Conservation (phyloP, 768 basidiomycete species). For the Tricholoma flavovirens region DNA sequence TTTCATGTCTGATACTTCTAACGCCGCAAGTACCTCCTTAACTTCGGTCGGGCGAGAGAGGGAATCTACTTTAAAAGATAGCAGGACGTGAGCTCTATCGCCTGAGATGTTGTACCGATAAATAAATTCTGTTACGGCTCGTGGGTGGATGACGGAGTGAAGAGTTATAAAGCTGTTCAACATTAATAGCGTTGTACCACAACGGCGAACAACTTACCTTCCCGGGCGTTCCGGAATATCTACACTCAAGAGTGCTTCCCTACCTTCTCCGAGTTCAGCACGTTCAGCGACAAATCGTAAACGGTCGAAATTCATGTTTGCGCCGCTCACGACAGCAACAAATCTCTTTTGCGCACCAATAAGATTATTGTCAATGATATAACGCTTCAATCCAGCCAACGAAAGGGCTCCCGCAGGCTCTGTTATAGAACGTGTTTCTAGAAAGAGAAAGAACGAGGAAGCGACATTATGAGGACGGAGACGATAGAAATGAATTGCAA, state of each 20-base stretch:
- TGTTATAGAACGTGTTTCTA: constrained; percentile 93
- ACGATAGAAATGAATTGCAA: not conserved
- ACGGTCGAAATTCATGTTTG: constrained; percentile 99
- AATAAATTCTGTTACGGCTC: constrained; percentile 91
- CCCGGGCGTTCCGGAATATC: constrained; percentile 91
- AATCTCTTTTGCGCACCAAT: constrained; percentile 81
- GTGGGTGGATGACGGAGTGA: constrained; percentile 83
- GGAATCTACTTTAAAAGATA: constrained; percentile 82
- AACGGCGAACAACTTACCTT: constrained; percentile 45
- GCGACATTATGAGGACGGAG: not conserved
- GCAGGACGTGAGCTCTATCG: constrained; percentile 75
- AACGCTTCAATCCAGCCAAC: constrained; percentile 84
- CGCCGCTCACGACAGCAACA: constrained; percentile 90
- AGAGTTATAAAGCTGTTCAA: constrained; percentile 73
- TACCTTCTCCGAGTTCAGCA: constrained; percentile 92
- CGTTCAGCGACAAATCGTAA: constrained; percentile 98
- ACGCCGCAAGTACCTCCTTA: constrained; percentile 49
- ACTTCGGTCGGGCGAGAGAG: constrained; percentile 58
- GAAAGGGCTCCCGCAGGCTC: constrained; percentile 95
- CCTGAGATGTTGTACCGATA: constrained; percentile 79
- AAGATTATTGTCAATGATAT: constrained; percentile 78
- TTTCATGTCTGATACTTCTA: constrained; percentile 70
- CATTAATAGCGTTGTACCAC: not conserved
- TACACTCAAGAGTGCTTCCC: constrained; percentile 91
- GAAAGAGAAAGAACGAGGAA: not conserved